These are phyloP conservation scores for Ceratobasidium sp. DNA, from an alignment of 1,284 basidiomycete genomes.

Conservation along the genomic window DNA sequence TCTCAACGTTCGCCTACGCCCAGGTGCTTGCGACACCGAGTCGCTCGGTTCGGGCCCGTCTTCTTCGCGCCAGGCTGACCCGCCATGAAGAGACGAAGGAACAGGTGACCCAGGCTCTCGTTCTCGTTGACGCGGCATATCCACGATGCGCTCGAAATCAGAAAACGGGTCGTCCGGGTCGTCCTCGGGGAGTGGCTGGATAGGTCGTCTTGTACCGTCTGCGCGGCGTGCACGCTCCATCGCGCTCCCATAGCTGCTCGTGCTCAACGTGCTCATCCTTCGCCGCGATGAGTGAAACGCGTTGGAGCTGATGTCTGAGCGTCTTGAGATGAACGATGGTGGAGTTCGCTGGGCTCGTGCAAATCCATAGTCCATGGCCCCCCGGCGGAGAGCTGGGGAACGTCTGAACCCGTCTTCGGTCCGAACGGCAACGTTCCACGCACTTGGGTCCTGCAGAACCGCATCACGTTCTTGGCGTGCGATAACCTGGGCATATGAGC, in stretches of 20 bases:
- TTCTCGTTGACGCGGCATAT: conserved; percentile 6
- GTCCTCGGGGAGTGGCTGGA: conserved; percentile 3
- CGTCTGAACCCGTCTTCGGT: conserved; percentile 25
- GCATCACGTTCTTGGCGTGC: conserved; percentile 67
- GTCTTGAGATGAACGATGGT: conserved; percentile 16
- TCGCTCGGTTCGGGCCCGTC: conserved; percentile 30
- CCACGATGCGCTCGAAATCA: conserved; percentile 30
- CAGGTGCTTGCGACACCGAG: conserved; percentile 29
- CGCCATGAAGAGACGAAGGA: conserved; percentile 14
- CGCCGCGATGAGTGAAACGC: conserved; percentile 21
- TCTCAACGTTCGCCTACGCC: conserved; percentile 3
- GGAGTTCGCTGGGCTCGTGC: conserved; percentile 14
- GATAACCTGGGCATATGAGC: conserved; percentile 67
- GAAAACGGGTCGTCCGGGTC: conserved; percentile 30
- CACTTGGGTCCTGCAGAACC: conserved; percentile 58
- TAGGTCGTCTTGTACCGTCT: conserved; percentile 15
- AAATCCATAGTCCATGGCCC: conserved; percentile 35
- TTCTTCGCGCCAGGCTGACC: conserved; percentile 10
- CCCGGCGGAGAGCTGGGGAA: conserved; percentile 24
- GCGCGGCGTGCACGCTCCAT: conserved; percentile 30
- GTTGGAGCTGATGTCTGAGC: conserved; percentile 25
- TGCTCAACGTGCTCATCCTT: conserved; percentile 5
- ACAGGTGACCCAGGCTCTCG: conserved; percentile 29
- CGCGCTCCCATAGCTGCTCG: conserved; percentile 33
- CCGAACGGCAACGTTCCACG: conserved; percentile 45